Conservation (phyloP, 805 yeast species). For the Yamadazyma takamatsuzukensis region DNA sequence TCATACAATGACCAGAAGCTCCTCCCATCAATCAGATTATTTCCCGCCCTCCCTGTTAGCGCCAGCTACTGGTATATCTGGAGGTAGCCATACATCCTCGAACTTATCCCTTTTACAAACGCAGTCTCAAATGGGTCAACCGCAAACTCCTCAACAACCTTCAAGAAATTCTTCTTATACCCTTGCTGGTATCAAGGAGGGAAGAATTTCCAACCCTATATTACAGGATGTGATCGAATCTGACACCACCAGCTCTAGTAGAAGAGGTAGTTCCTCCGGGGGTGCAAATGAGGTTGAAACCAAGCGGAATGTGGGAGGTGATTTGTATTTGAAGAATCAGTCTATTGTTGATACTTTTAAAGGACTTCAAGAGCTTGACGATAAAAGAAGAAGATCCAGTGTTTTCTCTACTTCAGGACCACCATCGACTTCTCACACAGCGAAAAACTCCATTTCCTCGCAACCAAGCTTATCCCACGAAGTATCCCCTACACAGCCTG, state of each 20-base stretch:
- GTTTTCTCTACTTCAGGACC: constrained; percentile 17
- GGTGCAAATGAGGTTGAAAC: constrained; percentile 44
- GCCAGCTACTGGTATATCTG: too few species aligned
- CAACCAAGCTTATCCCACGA: constrained; percentile 2
- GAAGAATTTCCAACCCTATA: constrained; percentile 20
- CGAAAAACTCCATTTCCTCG: constrained; percentile 16
- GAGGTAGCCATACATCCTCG: too few species aligned
- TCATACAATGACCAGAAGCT: constrained; percentile 7
- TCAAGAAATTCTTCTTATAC: constrained; percentile 15
- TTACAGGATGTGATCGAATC: constrained; percentile 34
- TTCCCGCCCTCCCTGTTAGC: too few species aligned
- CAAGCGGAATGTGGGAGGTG: constrained; percentile 44
- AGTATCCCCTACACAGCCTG: constrained; percentile 7
- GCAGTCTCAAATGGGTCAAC: constrained; percentile 1
- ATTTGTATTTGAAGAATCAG: constrained; percentile 39
- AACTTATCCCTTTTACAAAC: constrained; percentile 6
- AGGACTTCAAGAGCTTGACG: constrained; percentile 39
- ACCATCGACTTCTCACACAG: constrained; percentile 4
- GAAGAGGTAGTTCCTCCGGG: constrained; percentile 26
- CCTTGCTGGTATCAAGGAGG: constrained; percentile 28
- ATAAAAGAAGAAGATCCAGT: constrained; percentile 33
- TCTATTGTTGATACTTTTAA: constrained; percentile 41
- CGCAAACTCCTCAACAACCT: too few species aligned
- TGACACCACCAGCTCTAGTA: constrained; percentile 21
- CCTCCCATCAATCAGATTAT: constrained; percentile 4